These are phyloP conservation scores for Globisporangium cystogenes DNA, from an alignment of 352 stramenopile species.

Conservation along the genomic window DNA sequence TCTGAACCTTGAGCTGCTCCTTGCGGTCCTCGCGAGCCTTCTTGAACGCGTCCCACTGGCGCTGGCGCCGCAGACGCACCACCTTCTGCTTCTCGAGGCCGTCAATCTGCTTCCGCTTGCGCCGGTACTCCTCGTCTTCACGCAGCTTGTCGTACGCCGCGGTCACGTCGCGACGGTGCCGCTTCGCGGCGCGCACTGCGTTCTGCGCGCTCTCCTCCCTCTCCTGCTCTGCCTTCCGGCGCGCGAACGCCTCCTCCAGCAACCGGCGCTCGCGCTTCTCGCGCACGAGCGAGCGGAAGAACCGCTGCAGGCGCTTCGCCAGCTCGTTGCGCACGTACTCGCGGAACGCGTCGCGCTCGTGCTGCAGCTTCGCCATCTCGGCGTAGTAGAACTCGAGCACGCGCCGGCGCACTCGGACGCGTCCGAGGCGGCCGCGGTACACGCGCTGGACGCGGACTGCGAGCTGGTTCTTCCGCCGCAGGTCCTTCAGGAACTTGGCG, in stretches of 20 bases:
- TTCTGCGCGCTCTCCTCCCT: slow-evolving; percentile 36
- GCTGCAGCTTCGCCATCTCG: slow-evolving; percentile 49
- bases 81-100: slow-evolving; percentile 57
- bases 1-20: slow-evolving; percentile 34
- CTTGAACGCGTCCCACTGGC: slow-evolving; percentile 59
- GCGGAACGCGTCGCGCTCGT: slow-evolving; percentile 44
- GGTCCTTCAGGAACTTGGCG: slow-evolving; percentile 28
- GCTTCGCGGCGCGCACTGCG: slow-evolving; percentile 20
- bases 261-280: slow-evolving; percentile 14
- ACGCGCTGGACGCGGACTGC: slow-evolving; percentile 51
- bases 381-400: slow-evolving; percentile 46
- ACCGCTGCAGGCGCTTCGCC: slow-evolving; percentile 36
- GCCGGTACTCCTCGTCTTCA: slow-evolving; percentile 35
- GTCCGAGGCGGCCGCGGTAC: slow-evolving; percentile 51
- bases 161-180: slow-evolving; percentile 37
- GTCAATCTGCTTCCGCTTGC: slow-evolving; percentile 44
- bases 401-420: slow-evolving; percentile 25
- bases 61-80: slow-evolving; percentile 38
- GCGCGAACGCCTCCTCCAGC: slow-evolving; percentile 20
- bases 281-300: slow-evolving; percentile 28
- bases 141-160: slow-evolving; percentile 47
- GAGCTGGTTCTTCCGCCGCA: slow-evolving; percentile 33
- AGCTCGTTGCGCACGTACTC: slow-evolving; percentile 30
- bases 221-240: slow-evolving; percentile 28
- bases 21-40: slow-evolving; percentile 23